phyloP scores from a whole-genome alignment of 106 monocot genomes.

The Alisma plantagoaquatica region DNA sequence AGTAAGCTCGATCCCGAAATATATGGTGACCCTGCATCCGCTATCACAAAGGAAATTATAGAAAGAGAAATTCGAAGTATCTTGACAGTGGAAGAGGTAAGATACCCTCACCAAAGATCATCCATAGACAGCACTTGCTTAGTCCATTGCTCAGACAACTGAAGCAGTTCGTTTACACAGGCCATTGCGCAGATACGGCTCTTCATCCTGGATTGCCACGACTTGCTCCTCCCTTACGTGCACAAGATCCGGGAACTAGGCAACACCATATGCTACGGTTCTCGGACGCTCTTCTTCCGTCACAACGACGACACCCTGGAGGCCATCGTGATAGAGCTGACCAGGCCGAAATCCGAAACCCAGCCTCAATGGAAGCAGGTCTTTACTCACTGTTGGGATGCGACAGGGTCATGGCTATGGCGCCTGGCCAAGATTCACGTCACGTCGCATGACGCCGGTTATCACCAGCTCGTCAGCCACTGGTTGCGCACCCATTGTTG shows the following conservation, averaged over 20 bases:
- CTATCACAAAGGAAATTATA: slow-evolving; percentile 82
- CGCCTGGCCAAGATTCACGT: slow-evolving; percentile 97
- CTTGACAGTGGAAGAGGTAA: slow-evolving; percentile 76
- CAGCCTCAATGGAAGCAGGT: slow-evolving; percentile 36
- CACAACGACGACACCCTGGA: slow-evolving; percentile 54
- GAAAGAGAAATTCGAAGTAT: slow-evolving; percentile 56
- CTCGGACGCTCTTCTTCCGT: slow-evolving; percentile 80
- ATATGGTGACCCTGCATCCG: slow-evolving; percentile 74
- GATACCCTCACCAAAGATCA: too few relatives aligned
- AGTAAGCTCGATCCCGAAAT: slow-evolving; percentile 80
- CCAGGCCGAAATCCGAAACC: slow-evolving; percentile 35
- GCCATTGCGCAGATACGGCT: slow-evolving; percentile 69
- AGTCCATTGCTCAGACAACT: too few relatives aligned
- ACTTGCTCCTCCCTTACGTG: slow-evolving; percentile 74
- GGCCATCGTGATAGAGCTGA: slow-evolving; percentile 80
- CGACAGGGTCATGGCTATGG: slow-evolving; percentile 85
- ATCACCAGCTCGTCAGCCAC: slow-evolving; percentile 96
- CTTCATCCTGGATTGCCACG: slow-evolving; percentile 77
- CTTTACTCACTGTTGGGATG: slow-evolving; percentile 68
- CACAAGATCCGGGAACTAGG: slow-evolving; percentile 74
- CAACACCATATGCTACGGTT: slow-evolving; percentile 76
- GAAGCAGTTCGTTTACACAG: slow-evolving; percentile 4
- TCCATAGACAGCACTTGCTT: too few relatives aligned
- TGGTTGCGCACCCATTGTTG: slow-evolving; percentile 81
- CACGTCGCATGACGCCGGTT: slow-evolving; percentile 88